Percentiles rank a stretch among this genome's conserved stretches.
Conservation (phyloP, 768 basidiomycete genomes). For the Auriscalpium vulgare region DNA sequence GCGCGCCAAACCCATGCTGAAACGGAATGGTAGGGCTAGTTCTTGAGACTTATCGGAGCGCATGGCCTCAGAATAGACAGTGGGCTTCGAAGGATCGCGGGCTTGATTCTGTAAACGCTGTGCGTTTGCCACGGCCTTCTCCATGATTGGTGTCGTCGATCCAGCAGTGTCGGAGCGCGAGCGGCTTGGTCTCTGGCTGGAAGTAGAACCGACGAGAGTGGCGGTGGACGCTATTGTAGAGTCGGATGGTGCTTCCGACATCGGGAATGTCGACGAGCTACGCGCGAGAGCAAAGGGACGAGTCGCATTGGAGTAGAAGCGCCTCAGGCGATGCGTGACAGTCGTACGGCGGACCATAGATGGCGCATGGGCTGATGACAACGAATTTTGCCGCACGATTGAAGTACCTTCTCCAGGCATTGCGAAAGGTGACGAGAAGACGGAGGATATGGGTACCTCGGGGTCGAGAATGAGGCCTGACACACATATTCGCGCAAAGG, state of each 20-base stretch:
- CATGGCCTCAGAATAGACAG: conserved; percentile 43
- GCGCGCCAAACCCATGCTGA: conserved; percentile 48
- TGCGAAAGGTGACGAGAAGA: conserved; percentile 36
- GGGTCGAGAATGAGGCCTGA: conserved; percentile 87
- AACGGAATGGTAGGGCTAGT: conserved; percentile 51
- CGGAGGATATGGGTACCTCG: conserved; percentile 46
- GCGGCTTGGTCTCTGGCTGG: conserved; percentile 11
- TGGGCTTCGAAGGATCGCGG: conserved; percentile 38
- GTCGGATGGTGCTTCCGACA: conserved; percentile 2
- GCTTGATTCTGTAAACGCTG: conserved; percentile 32
- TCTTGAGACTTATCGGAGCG: conserved; percentile 36
- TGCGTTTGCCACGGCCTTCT: conserved; percentile 26
- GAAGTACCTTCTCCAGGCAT: conserved; percentile 18
- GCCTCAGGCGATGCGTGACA: conserved; percentile 36
- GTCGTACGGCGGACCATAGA: conserved; percentile 37
- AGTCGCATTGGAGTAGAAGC: conserved; percentile 37
- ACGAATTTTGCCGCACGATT: conserved; percentile 1
- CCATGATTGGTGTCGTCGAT: conserved; percentile 24
- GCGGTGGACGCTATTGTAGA: conserved; percentile 11
- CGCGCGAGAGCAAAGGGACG: conserved; percentile 47
- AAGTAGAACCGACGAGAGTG: conserved; percentile 2
- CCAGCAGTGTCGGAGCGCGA: conserved; percentile 23
- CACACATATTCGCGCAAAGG: conserved; percentile 80
- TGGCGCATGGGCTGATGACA: conserved; percentile 17
- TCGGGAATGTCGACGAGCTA: conserved; percentile 12